Base-by-base conservation (phyloP, 23 red algal species). In the Gracilaria caudata region DNA sequence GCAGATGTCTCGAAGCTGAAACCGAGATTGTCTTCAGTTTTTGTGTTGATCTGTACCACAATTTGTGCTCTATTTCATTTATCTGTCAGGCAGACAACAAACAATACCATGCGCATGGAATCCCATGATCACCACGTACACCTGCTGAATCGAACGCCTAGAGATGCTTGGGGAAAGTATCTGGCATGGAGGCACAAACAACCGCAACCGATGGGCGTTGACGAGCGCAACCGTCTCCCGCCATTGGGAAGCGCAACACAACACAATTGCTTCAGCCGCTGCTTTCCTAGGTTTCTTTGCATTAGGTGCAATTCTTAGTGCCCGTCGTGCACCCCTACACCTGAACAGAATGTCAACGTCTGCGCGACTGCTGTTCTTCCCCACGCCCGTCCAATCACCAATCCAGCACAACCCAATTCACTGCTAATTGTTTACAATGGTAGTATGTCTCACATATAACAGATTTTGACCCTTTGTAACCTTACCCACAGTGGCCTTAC, bases 381-480 rank as follows among this genome's bases (percentile, higher is more conserved):
- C 14, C 77, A 60, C 6, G 1, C 38, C 0, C 51, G 32, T 23
- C 51, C 77, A 0, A 49, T 51, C 32, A 23, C 33, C 29, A n/a
- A 80, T 21, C 34, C 17, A 38, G 0, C 56, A 7, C 35, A 39
- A 3, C 12, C 33, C 32, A 8, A 2, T 25, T 36, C 77, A 12
- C 11, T 63, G 46, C 51, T 56, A 21, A 51, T 89, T 11, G 85
- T 82, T 59, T 91, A 77, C 55, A 63, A n/a, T n/a, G n/a, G n/a
- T 65, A 16, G 61, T 91, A 21, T 91, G 87, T 64, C 87, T 91
- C 38, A 60, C 59, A 39, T n/a, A n/a, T n/a, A n/a, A n/a, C n/a
- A n/a, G n/a, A n/a, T n/a, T n/a, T n/a, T n/a, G n/a, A n/a, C n/a
- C n/a, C n/a, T n/a, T n/a, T n/a, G n/a, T n/a, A n/a, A n/a, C n/a